Evolutionary conservation across 352 stramenopile genomes (phyloP).

Genomic region (Peronospora belbahrii): DNA sequence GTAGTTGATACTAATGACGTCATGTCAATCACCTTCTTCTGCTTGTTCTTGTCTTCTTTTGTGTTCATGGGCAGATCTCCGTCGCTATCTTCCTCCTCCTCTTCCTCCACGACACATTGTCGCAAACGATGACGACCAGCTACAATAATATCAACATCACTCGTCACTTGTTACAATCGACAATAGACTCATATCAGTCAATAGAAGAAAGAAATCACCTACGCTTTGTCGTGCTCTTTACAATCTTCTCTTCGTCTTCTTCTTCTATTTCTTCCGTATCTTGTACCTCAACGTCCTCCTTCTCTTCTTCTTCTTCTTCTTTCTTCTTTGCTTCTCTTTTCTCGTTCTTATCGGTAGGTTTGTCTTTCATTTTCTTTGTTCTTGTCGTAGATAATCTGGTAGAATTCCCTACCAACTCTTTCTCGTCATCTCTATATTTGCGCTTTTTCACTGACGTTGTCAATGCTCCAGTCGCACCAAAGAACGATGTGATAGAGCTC

Average conservation of each 20-base stretch:
- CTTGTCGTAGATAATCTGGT: neutral
- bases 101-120: slow-evolving; percentile 50
- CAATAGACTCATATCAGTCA: neutral
- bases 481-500: slow-evolving; percentile 68
- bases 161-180: slow-evolving; percentile 2
- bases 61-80: slow-evolving; percentile 22
- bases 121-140: slow-evolving; percentile 52
- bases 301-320: slow-evolving; percentile 5
- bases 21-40: slow-evolving; percentile 33
- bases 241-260: slow-evolving; percentile 12
- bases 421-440: slow-evolving; percentile 19
- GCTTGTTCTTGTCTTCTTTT: slow-evolving; percentile 15
- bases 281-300: slow-evolving; percentile 11
- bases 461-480: slow-evolving; percentile 20
- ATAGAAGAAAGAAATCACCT: slow-evolving; percentile 5
- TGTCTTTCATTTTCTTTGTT: slow-evolving; percentile 17
- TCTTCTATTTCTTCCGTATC: slow-evolving; percentile 20
- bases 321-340: slow-evolving; percentile 2
- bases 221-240: slow-evolving; percentile 36
- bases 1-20: slow-evolving; percentile 13
- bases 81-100: slow-evolving; percentile 47
- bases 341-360: slow-evolving; percentile 4
- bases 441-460: slow-evolving; percentile 22
- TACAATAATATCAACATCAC: too few species aligned
- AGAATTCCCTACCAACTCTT: neutral